phyloP scores from a whole-genome alignment of 129 eudicot genomes.

The Sambucus nigra region DNA sequence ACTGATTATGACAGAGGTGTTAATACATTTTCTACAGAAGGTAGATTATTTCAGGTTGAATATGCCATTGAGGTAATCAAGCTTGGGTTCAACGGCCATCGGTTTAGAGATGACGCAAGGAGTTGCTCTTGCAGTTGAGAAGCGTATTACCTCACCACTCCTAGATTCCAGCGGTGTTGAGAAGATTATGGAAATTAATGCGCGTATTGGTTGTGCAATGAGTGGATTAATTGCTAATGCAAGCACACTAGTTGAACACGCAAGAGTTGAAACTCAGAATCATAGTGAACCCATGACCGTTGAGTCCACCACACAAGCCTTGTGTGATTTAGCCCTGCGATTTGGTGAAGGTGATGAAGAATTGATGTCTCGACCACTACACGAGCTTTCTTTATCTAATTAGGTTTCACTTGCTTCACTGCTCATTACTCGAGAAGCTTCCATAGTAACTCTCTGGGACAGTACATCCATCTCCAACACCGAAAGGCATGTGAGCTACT shows the following conservation, averaged over 20 bases:
- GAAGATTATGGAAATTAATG: conserved; percentile 97
- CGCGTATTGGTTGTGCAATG: conserved; percentile 98
- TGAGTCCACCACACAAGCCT: conserved; percentile 96
- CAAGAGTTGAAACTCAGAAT: conserved; percentile 98
- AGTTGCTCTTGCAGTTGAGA: conserved; percentile 86
- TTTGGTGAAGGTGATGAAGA: conserved; percentile 99
- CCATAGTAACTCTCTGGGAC: too few relatives aligned
- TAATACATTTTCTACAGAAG: conserved; percentile 93
- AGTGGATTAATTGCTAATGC: conserved; percentile 99
- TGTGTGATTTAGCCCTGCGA: conserved; percentile 87
- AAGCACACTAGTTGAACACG: conserved; percentile 96
- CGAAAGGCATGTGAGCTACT: too few relatives aligned
- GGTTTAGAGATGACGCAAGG: conserved; percentile 85
- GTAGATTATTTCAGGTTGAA: conserved; percentile 92
- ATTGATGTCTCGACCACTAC: too few relatives aligned
- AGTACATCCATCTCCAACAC: too few relatives aligned
- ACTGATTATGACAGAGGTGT: conserved; percentile 98
- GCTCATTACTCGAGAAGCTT: too few relatives aligned
- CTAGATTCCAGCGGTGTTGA: conserved; percentile 98
- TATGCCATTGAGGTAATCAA: conserved; percentile 95
- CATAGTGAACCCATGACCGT: conserved; percentile 99
- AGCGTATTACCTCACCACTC: conserved; percentile 78
- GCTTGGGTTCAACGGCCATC: conserved; percentile 93
- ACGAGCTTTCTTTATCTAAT: too few relatives aligned
- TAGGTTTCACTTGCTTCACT: too few relatives aligned